Percentiles rank a stretch among this genome's conserved stretches.
Evolutionary conservation across 1,284 basidiomycete genomes (phyloP).

Genomic region (Rhodotorula sp.): DNA sequence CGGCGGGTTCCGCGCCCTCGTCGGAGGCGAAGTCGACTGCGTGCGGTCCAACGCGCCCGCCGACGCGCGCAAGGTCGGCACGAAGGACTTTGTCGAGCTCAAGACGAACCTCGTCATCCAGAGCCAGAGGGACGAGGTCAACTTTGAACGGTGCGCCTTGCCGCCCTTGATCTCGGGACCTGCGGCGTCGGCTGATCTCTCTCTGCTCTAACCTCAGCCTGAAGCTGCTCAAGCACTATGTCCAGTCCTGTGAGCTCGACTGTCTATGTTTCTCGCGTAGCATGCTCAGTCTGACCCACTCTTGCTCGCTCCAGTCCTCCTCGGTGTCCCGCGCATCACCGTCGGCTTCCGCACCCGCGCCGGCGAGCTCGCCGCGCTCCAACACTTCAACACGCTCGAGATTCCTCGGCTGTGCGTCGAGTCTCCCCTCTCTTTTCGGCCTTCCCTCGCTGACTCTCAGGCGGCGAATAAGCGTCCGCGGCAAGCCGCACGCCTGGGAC

Average conservation of each 20-base stretch:
- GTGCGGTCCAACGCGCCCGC: slow-evolving; percentile 17
- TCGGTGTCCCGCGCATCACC: slow-evolving; percentile 67
- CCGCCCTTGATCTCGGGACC: neutral
- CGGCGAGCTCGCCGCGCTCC: slow-evolving; percentile 54
- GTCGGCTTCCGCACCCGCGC: slow-evolving; percentile 86
- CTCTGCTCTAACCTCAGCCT: slow-evolving; percentile 46
- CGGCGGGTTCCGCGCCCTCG: slow-evolving; percentile 72
- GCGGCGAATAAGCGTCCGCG: slow-evolving; percentile 68
- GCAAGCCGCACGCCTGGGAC: slow-evolving; percentile 74
- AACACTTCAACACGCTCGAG: slow-evolving; percentile 50
- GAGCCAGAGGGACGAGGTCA: slow-evolving; percentile 65
- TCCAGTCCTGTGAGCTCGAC: slow-evolving; percentile 76
- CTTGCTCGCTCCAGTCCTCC: slow-evolving; percentile 34
- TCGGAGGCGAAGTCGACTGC: slow-evolving; percentile 96
- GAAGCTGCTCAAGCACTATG: slow-evolving; percentile 92
- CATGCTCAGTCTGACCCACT: neutral
- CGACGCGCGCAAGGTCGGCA: slow-evolving; percentile 12
- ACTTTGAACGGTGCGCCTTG: slow-evolving; percentile 73
- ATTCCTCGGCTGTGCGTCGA: slow-evolving; percentile 49
- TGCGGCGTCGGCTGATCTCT: neutral
- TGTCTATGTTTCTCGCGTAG: neutral
- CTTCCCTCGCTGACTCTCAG: neutral
- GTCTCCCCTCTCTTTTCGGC: slow-evolving; percentile 56
- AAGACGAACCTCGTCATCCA: slow-evolving; percentile 86
- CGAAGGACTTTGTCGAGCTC: slow-evolving; percentile 71